phyloP scores from a whole-genome alignment of 371 early-diverging fungal genomes.

The Coemansia sp. region DNA sequence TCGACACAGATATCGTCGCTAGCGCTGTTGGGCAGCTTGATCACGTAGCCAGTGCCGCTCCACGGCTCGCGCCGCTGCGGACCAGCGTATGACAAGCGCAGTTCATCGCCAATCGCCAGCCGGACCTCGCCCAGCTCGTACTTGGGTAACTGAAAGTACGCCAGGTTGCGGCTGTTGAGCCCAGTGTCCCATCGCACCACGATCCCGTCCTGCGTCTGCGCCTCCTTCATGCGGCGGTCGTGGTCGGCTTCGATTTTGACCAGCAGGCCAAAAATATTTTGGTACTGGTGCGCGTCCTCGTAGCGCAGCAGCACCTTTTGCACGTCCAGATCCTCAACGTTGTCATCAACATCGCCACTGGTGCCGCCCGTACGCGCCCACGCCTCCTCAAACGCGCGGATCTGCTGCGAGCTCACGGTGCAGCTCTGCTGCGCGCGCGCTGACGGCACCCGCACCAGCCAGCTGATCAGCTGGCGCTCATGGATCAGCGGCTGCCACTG shows the following conservation, averaged over 20 bases:
- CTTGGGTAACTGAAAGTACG: constrained; percentile 91
- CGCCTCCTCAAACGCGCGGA: constrained; percentile 84
- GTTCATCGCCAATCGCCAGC: constrained; percentile 95
- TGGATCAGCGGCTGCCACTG: constrained; percentile 97
- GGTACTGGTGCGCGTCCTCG: constrained; percentile 96
- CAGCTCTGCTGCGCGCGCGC: not conserved
- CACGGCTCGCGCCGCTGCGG: constrained; percentile 78
- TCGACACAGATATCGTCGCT: constrained; percentile 94
- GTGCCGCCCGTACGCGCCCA: constrained; percentile 85
- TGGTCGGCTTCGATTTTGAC: constrained; percentile 97
- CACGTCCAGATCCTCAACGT: constrained; percentile 84
- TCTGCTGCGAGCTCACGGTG: constrained; percentile 56
- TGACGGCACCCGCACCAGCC: constrained; percentile 91
- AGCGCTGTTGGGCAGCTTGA: constrained; percentile 91
- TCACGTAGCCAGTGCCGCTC: constrained; percentile 90
- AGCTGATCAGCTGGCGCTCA: constrained; percentile 88
- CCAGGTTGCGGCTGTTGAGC: constrained; percentile 88
- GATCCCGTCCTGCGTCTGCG: constrained; percentile 95
- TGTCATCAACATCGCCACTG: constrained; percentile 74
- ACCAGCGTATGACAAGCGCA: constrained; percentile 84
- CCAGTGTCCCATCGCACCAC: constrained; percentile 97
- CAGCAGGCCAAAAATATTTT: constrained; percentile 92
- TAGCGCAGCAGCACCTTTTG: constrained; percentile 82
- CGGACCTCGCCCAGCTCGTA: constrained; percentile 91
- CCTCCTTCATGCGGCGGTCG: constrained; percentile 91